A percentile compares a stretch with the other conserved stretches of the same genome.
phyloP scores from a whole-genome alignment of 768 basidiomycete genomes.

The Mycena indigotica region DNA sequence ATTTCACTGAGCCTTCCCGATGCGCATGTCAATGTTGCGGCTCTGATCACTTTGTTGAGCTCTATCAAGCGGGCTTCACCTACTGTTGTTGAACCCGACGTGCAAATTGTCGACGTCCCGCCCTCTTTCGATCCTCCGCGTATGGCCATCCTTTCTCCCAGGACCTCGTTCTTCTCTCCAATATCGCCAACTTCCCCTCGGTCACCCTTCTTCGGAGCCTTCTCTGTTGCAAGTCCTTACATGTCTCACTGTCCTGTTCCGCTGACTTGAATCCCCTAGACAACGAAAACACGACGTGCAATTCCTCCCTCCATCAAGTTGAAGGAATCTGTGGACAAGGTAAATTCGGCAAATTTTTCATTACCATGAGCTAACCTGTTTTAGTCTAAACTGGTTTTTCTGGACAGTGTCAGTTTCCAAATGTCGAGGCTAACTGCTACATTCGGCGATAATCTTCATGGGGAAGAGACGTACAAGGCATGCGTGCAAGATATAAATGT shows the following conservation, averaged over 20 bases:
- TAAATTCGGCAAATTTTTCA: constrained; percentile 27
- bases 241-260: too few species aligned
- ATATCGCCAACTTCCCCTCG: constrained; percentile 29
- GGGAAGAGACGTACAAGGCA: constrained; percentile 41
- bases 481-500: constrained; percentile 44
- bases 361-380: background rate
- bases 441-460: constrained; percentile 33
- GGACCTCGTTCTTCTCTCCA: constrained; percentile 25
- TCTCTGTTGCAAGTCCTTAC: constrained; percentile 43
- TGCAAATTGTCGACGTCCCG: background rate
- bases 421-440: constrained; percentile 52
- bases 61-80: constrained; percentile 9
- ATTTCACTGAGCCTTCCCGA: constrained; percentile 12
- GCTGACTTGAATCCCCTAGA: too few species aligned
- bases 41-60: constrained; percentile 12
- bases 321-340: constrained; percentile 41
- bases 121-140: constrained; percentile 7
- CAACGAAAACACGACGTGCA: constrained; percentile 48
- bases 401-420: constrained; percentile 46
- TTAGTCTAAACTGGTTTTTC: constrained; percentile 49
- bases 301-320: constrained; percentile 42
- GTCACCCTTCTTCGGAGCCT: constrained; percentile 44
- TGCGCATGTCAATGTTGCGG: constrained; percentile 16
- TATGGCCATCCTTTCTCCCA: constrained; percentile 25
- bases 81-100: constrained; percentile 2